Conservation (phyloP, 2,329 filamentous ascomycete genomes). For the Colletotrichum siamense region DNA sequence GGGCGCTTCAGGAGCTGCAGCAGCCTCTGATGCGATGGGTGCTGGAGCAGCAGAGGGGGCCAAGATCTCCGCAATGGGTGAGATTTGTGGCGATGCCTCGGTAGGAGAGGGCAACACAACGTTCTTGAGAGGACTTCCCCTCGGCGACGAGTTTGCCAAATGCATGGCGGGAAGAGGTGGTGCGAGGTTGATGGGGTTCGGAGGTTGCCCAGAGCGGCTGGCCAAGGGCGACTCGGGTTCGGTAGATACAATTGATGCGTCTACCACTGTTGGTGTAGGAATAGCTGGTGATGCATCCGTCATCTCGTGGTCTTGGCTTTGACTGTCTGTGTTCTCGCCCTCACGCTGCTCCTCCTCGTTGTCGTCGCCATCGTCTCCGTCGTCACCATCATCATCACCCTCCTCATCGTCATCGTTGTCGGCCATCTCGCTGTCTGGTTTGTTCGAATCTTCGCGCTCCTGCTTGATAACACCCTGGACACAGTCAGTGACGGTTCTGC, state of each 20-base stretch:
- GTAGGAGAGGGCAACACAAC: conserved; percentile 53
- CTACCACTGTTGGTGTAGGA: conserved; percentile 27
- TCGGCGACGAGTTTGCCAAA: conserved; percentile 32
- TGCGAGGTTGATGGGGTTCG: conserved; percentile 35
- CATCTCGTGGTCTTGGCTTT: conserved; percentile 32
- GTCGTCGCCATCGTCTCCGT: conserved; percentile 53
- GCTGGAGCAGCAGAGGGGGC: background rate
- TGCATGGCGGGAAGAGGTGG: conserved; percentile 32
- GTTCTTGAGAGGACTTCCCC: conserved; percentile 59
- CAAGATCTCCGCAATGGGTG: conserved; percentile 11
- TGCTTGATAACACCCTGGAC: conserved; percentile 45
- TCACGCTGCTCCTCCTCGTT: conserved; percentile 49
- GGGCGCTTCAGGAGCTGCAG: background rate
- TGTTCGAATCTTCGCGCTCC: conserved; percentile 49
- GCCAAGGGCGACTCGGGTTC: conserved; percentile 16
- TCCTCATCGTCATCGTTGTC: conserved; percentile 57
- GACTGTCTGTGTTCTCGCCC: conserved; percentile 34
- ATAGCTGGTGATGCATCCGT: conserved; percentile 36
- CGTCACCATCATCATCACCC: conserved; percentile 53
- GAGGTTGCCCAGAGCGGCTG: conserved; percentile 11
- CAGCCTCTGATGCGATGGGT: background rate
- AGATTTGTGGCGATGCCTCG: conserved; percentile 32
- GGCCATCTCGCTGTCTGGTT: conserved; percentile 58
- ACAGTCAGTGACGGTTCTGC: conserved; percentile 23
- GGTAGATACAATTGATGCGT: conserved; percentile 25